Evolutionary conservation across 2,329 filamentous ascomycete species (phyloP).

Genomic region (Fusarium hostae): DNA sequence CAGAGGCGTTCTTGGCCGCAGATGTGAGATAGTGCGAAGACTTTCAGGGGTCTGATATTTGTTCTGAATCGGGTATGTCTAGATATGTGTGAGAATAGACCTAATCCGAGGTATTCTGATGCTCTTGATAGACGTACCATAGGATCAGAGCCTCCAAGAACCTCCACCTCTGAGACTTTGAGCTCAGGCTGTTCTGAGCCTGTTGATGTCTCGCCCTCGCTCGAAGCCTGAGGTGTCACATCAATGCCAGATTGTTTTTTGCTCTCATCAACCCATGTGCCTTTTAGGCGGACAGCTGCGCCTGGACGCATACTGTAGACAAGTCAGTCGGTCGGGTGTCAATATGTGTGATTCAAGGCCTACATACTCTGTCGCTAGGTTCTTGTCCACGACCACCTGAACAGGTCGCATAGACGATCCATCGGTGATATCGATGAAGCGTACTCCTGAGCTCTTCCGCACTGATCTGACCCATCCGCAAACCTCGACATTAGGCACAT

Average conservation of each 20-base stretch:
- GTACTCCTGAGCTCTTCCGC: conserved; percentile 83
- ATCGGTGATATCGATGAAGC: conserved; percentile 88
- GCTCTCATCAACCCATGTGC: conserved; percentile 70
- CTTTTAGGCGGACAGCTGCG: conserved; percentile 79
- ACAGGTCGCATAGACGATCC: conserved; percentile 83
- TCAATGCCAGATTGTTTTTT: conserved; percentile 2
- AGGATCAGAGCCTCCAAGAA: conserved; percentile 82
- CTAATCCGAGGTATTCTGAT: background rate
- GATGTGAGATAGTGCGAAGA: conserved; percentile 86
- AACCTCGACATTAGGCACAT: conserved; percentile 66
- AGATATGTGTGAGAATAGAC: conserved; percentile 20
- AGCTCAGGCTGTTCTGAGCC: conserved; percentile 66
- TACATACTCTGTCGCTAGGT: conserved; percentile 77
- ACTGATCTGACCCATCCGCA: conserved; percentile 87
- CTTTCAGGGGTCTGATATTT: conserved; percentile 94
- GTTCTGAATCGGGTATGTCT: conserved; percentile 95
- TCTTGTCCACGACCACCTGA: conserved; percentile 82
- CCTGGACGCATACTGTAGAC: conserved; percentile 78
- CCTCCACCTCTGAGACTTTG: conserved; percentile 73
- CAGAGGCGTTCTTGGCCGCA: conserved; percentile 82
- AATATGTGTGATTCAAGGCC: conserved; percentile 14
- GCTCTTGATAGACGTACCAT: conserved; percentile 66
- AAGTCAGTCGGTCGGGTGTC: conserved; percentile 49
- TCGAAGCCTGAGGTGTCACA: background rate
- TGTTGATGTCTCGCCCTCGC: conserved; percentile 1